A percentile compares a stretch with the other conserved stretches of the same genome.
These are phyloP conservation scores for Acacia acuminata DNA, from an alignment of 306 rosid genomes.

Conservation along the genomic window DNA sequence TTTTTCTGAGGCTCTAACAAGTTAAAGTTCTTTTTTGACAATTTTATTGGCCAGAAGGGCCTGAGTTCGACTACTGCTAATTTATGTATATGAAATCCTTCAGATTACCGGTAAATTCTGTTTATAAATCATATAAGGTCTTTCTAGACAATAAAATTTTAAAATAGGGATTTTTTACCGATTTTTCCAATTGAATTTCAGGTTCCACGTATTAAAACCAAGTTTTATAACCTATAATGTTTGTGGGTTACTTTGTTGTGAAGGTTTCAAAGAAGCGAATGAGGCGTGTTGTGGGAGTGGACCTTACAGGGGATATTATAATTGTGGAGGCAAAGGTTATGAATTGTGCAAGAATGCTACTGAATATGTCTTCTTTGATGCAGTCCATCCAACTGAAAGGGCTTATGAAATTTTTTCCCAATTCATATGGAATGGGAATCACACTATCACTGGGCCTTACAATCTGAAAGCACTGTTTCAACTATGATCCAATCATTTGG, in stretches of 20 bases:
- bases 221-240: not conserved
- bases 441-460: not conserved
- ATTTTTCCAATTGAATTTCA: too few relatives aligned
- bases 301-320: not conserved
- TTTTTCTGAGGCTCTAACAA: not conserved
- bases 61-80: too few relatives aligned
- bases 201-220: too few relatives aligned
- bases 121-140: too few relatives aligned
- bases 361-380: not conserved
- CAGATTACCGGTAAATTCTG: too few relatives aligned
- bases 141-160: too few relatives aligned
- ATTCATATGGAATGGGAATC: not conserved
- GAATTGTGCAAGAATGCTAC: not conserved
- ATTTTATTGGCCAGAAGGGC: too few relatives aligned
- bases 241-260: not conserved
- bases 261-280: conserved; percentile 37
- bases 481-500: not conserved
- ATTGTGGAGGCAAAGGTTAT: not conserved
- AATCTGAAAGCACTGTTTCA: not conserved
- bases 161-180: too few relatives aligned
- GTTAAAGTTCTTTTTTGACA: not conserved
- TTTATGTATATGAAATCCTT: too few relatives aligned
- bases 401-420: not conserved
- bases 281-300: conserved; percentile 20
- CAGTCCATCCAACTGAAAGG: not conserved